Percentiles rank a stretch among this genome's conserved stretches.
These are phyloP conservation scores for Caloboletus firmus DNA, from an alignment of 1,284 basidiomycete genomes.

Conservation along the genomic window DNA sequence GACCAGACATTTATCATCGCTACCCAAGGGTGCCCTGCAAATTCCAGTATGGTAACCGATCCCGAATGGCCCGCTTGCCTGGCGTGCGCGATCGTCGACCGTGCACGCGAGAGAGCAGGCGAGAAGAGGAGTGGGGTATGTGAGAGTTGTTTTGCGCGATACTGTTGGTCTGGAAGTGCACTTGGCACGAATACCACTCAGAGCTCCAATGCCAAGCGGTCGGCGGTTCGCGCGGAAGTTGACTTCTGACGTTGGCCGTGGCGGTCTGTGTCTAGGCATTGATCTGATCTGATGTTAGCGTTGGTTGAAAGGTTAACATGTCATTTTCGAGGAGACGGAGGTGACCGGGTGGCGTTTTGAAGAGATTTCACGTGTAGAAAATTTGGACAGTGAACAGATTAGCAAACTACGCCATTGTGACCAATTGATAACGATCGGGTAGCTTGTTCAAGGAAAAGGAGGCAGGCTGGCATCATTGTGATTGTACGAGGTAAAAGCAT, in stretches of 20 bases:
- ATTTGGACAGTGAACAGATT: constrained; percentile 7
- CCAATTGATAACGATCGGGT: constrained; percentile 10
- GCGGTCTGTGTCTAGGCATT: constrained; percentile 7
- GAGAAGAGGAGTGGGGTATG: constrained; percentile 41
- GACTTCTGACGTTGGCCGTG: constrained; percentile 10
- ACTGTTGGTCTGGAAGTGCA: constrained; percentile 39
- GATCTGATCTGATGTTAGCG: constrained; percentile 30
- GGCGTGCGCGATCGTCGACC: constrained; percentile 46
- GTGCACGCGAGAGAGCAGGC: constrained; percentile 34
- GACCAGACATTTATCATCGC: constrained; percentile 41
- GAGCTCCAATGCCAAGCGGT: not conserved
- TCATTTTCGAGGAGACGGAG: constrained; percentile 13
- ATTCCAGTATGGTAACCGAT: constrained; percentile 26
- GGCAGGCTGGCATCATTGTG: not conserved
- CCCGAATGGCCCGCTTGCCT: constrained; percentile 45
- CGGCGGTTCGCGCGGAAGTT: not conserved
- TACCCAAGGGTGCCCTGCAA: constrained; percentile 40
- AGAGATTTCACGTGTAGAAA: constrained; percentile 5
- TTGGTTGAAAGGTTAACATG: constrained; percentile 2
- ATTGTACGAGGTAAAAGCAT: constrained; percentile 7
- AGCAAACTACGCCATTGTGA: constrained; percentile 20
- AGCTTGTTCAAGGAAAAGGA: constrained; percentile 12
- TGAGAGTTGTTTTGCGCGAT: constrained; percentile 39
- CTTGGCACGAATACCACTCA: not conserved
- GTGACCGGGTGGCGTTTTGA: constrained; percentile 18